Evolutionary conservation across 2,329 filamentous ascomycete genomes (phyloP).

Genomic region (Ophiostoma sp.): DNA sequence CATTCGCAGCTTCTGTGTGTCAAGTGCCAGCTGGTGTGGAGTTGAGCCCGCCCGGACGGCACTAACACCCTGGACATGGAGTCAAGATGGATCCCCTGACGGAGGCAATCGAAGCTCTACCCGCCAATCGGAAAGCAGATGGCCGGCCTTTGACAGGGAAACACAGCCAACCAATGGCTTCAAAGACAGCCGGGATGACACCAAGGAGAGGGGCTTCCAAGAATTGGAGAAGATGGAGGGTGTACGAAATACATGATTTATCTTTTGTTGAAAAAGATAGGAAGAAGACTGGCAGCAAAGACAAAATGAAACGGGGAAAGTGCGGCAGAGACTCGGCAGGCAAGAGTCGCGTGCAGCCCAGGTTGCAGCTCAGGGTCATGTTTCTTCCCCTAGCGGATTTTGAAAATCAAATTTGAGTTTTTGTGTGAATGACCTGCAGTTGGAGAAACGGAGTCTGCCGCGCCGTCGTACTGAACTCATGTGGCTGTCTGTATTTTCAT

Average conservation of each 20-base stretch:
- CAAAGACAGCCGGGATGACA: neutral
- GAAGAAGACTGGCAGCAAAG: neutral
- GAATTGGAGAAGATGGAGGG: neutral
- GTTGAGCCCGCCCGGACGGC: neutral
- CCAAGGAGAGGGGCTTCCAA: neutral
- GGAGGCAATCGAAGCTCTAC: neutral
- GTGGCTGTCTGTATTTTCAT: neutral
- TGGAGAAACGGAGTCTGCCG: neutral
- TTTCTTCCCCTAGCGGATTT: slow-evolving; percentile 9
- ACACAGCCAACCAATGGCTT: neutral
- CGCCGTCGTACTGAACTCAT: neutral
- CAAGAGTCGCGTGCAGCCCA: neutral
- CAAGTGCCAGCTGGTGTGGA: slow-evolving; percentile 1
- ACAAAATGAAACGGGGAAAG: neutral
- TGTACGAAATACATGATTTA: neutral
- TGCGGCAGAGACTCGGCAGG: neutral
- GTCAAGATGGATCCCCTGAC: neutral
- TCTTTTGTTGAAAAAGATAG: neutral
- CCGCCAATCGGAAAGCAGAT: slow-evolving; percentile 16
- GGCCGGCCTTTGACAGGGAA: neutral
- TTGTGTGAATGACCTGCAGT: neutral
- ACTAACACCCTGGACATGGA: neutral
- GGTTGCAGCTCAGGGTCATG: neutral
- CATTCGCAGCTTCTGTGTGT: neutral
- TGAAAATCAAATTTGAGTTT: neutral